Base-by-base conservation (phyloP, 2,329 filamentous ascomycete genomes). In the Mycosphaerella arachidis region DNA sequence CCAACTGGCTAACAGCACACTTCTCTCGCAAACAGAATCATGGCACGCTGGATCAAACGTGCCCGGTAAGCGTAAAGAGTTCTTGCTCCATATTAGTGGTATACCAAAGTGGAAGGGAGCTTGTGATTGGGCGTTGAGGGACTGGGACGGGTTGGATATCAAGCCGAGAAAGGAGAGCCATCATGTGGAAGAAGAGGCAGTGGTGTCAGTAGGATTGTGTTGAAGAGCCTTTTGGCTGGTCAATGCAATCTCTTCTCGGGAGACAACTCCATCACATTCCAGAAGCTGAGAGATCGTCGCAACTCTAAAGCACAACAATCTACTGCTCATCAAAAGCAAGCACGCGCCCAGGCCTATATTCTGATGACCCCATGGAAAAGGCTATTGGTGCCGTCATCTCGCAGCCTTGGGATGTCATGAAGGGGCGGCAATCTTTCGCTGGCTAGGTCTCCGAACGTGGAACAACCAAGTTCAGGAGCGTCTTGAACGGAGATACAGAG, bases 11-110 rank as follows among this genome's bases (percentile, higher is more conserved):
- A 59, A 64, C 37, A 61, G 58, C 27, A 70, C 68, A 1, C 56
- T 70, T n/a, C 59, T 64, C 30, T 58, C 64, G 0, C 24, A 65
- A 24, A 67, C 67, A 1, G 62, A 67, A 35, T 64, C 61, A 4
- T 69, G 66, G 72, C 79, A 43, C 72, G 72, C 8, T 70, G 76
- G 66, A 40, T 75, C 73, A 8, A 79, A 79, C 35, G 69, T 79
- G 6, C 76, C 77, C 0, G 77, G 77, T 3, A 79, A 79, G 69
- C 65, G 69, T 16, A 70, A 71, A 6, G 77, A 79, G 65, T 76
- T 74, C 61, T 64, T 79, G 56, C 24, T 65, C 13, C 63, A 63
- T 29, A 40, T 66, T 24, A 60, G 60, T 20, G 60, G 63, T 13
- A 52, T 64, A 27, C 63, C 63, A 1, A 29, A 45, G 18, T 64